These are phyloP conservation scores for Alnus rubra DNA, from an alignment of 306 rosid genomes.

Conservation along the genomic window DNA sequence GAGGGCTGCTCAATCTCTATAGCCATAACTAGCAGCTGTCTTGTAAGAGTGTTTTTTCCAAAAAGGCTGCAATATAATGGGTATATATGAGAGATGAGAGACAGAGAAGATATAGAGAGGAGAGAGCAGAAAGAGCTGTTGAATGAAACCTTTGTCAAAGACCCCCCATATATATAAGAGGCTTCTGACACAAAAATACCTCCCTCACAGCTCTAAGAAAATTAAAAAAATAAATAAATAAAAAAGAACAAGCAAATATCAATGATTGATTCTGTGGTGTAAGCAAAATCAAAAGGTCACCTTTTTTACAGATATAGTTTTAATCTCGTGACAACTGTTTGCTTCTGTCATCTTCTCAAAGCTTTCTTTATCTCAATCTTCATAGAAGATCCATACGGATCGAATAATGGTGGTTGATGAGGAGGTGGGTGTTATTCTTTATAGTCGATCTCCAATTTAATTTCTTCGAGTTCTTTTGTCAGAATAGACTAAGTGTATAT, in stretches of 20 bases:
- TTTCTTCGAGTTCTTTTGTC: background rate
- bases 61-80: conserved; percentile 19
- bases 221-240: background rate
- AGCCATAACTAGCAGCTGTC: conserved; percentile 52
- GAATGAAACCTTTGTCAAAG: conserved; percentile 48
- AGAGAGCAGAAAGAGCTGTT: conserved; percentile 22
- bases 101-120: conserved; percentile 8
- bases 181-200: conserved; percentile 17
- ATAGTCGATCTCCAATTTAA: background rate
- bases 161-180: conserved; percentile 38
- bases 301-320: conserved; percentile 34
- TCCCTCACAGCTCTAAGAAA: conserved; percentile 25
- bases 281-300: conserved; percentile 44
- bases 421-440: conserved; percentile 19
- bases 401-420: conserved; percentile 55
- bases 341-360: conserved; percentile 39
- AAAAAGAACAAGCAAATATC: background rate
- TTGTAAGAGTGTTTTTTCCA: background rate
- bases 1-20: conserved; percentile 54
- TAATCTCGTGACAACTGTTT: conserved; percentile 57
- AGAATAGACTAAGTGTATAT: background rate
- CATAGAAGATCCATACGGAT: conserved; percentile 29
- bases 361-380: conserved; percentile 24
- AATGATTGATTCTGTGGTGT: conserved; percentile 48
- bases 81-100: conserved; percentile 6